phyloP scores from a whole-genome alignment of 2,329 filamentous ascomycete species.

The Paracoccidioides lutzii region DNA sequence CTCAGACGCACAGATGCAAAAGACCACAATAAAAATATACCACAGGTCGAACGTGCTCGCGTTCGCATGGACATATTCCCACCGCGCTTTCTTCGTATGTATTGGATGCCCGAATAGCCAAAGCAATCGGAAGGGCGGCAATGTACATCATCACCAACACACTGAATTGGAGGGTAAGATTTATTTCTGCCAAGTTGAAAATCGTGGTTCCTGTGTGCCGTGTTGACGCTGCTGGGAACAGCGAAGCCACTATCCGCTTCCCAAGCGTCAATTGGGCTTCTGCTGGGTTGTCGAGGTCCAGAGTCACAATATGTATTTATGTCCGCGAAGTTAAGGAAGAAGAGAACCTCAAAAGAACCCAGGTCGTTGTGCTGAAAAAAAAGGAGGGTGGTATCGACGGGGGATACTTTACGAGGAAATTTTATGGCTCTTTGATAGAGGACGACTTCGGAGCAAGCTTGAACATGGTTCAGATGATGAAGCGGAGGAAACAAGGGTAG shows the following conservation, averaged over 20 bases:
- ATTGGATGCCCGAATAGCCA: constrained; percentile 64
- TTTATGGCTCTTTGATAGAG: constrained; percentile 28
- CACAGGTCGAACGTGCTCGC: constrained; percentile 47
- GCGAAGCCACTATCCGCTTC: constrained; percentile 17
- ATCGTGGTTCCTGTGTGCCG: constrained; percentile 39
- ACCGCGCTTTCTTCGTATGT: constrained; percentile 56
- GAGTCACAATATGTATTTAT: constrained; percentile 41
- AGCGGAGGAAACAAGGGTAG: constrained; percentile 44
- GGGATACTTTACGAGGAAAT: constrained; percentile 50
- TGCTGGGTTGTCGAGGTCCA: constrained; percentile 40
- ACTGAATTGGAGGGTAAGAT: constrained; percentile 42
- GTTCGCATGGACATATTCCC: constrained; percentile 36
- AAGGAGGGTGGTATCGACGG: constrained; percentile 49
- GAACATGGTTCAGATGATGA: constrained; percentile 45
- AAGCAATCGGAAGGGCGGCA: constrained; percentile 86
- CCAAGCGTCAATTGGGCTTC: constrained; percentile 21
- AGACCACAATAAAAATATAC: constrained; percentile 48
- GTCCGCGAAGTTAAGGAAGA: constrained; percentile 43
- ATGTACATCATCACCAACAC: constrained; percentile 95
- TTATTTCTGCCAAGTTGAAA: constrained; percentile 40
- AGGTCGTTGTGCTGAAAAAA: constrained; percentile 51
- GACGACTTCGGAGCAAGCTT: constrained; percentile 32
- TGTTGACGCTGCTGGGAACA: constrained; percentile 44
- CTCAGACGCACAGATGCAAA: constrained; percentile 41
- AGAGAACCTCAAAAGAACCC: constrained; percentile 42